Conservation (phyloP, 176 grass and related monocot species). For the Saccharum officinarum region DNA sequence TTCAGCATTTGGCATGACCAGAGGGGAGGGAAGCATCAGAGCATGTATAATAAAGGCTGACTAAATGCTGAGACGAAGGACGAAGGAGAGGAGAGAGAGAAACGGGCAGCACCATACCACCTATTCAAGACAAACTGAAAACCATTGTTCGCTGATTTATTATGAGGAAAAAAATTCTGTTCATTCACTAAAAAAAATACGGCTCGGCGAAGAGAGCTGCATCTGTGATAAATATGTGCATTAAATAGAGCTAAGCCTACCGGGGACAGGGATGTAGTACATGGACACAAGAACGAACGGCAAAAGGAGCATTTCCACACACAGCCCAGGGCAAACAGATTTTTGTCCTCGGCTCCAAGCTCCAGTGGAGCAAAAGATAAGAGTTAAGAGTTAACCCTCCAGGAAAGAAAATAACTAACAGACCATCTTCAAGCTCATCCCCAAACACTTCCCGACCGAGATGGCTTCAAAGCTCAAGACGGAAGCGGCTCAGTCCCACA, state of each 20-base stretch:
- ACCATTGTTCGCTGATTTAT: no score
- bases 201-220: not conserved
- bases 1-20: constrained; percentile 21
- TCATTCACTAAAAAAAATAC: no score
- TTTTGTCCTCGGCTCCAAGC: constrained; percentile 21
- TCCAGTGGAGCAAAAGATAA: not conserved
- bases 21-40: not conserved
- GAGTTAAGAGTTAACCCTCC: constrained; percentile 15
- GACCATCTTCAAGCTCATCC: no score
- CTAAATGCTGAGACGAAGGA: no score
- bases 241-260: constrained; percentile 32
- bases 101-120: not conserved
- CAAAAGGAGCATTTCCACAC: constrained; percentile 32
- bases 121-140: no score
- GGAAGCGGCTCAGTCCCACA: constrained; percentile 56
- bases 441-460: not conserved
- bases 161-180: no score
- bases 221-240: constrained; percentile 41
- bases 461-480: not conserved
- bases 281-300: constrained; percentile 24
- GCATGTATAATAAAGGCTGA: no score
- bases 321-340: not conserved
- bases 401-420: not conserved
- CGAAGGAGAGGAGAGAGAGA: no score
- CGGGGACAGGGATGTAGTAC: constrained; percentile 15